phyloP scores from a whole-genome alignment of 1,284 basidiomycete species.

The Cutaneotrichosporon dermatis region DNA sequence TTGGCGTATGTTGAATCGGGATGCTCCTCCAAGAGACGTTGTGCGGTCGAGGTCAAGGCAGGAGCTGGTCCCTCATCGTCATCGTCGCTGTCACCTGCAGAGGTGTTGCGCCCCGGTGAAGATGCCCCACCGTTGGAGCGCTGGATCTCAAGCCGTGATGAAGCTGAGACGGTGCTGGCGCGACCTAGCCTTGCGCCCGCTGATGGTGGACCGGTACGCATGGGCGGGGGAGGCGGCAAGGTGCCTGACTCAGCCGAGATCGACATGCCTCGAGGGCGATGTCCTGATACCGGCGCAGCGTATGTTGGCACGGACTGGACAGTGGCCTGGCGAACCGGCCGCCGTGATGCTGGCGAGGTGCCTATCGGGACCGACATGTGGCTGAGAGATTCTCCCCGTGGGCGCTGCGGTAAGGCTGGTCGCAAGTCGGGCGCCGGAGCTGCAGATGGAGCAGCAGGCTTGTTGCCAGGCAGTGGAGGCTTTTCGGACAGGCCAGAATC shows the following conservation, averaged over 20 bases:
- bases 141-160: neutral
- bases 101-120: neutral
- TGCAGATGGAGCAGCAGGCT: constrained; percentile 19
- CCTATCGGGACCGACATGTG: neutral
- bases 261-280: neutral
- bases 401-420: constrained; percentile 20
- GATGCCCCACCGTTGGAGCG: neutral
- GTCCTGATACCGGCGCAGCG: neutral
- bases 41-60: constrained; percentile 25
- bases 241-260: constrained; percentile 1
- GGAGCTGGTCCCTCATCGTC: constrained; percentile 28
- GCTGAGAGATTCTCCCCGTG: constrained; percentile 8
- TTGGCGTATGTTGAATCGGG: constrained; percentile 79
- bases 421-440: neutral
- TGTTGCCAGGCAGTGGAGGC: constrained; percentile 30
- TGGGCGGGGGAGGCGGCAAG: constrained; percentile 20
- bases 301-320: neutral
- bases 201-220: constrained; percentile 13
- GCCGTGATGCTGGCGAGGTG: constrained; percentile 7
- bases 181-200: neutral
- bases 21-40: constrained; percentile 57
- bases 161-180: neutral
- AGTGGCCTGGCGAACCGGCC: constrained; percentile 10
- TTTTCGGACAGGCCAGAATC: neutral
- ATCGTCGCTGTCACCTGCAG: constrained; percentile 22